Evolutionary conservation across 495 filamentous ascomycete species (phyloP).

Genomic region (Hypoxylon fuscum): DNA sequence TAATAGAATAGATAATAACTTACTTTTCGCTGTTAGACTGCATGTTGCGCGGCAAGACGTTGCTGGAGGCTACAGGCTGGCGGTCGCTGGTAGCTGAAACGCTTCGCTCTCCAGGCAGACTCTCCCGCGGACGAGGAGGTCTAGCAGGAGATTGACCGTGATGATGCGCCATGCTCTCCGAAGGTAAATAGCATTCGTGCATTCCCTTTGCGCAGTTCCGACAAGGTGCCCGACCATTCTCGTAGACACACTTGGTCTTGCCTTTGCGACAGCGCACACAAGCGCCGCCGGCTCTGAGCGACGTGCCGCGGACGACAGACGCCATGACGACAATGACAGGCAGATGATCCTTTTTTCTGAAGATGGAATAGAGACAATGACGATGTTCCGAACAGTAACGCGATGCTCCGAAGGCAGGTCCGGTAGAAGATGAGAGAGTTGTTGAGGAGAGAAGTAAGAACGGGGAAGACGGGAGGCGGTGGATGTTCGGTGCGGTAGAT

Average conservation of each 20-base stretch:
- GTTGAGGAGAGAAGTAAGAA: constrained; percentile 35
- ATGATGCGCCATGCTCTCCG: constrained; percentile 58
- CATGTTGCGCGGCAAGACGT: constrained; percentile 54
- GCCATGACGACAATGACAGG: constrained; percentile 45
- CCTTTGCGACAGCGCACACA: constrained; percentile 64
- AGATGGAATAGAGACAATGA: constrained; percentile 6
- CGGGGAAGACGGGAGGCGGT: constrained; percentile 47
- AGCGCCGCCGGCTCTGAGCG: constrained; percentile 61
- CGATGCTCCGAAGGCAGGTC: constrained; percentile 40
- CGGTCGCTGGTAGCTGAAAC: constrained; percentile 56
- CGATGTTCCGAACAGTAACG: constrained; percentile 23
- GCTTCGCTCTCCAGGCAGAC: constrained; percentile 55
- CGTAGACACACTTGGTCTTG: constrained; percentile 64
- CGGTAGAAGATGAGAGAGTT: constrained; percentile 29
- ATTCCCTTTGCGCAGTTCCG: constrained; percentile 64
- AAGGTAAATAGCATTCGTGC: constrained; percentile 63
- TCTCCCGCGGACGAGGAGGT: constrained; percentile 51
- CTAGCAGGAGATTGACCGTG: constrained; percentile 54
- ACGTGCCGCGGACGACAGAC: constrained; percentile 58
- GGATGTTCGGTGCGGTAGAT: constrained; percentile 46
- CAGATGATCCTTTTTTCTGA: constrained; percentile 10
- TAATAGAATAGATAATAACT: constrained; percentile 34
- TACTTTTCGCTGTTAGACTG: constrained; percentile 57
- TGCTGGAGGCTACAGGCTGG: constrained; percentile 49
- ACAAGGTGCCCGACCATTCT: constrained; percentile 60